Conservation (phyloP, 345 rosid genomes). For the Brassica napus region Da-Ae NC_063452.1:62280001-62280500, state of each 20-base stretch:
- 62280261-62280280: too few species aligned
- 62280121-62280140: not conserved
- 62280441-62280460: slow-evolving; percentile 16
- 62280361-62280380: too few species aligned
- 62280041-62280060: not conserved
- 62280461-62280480: slow-evolving; percentile 23
- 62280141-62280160: not conserved
- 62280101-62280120: not conserved
- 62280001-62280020: not conserved
- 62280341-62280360: too few species aligned
- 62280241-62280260: not conserved
- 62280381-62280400: not conserved
- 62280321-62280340: too few species aligned
- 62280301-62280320: too few species aligned
- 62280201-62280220: not conserved
- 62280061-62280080: too few species aligned
- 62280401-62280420: not conserved
- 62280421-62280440: not conserved
- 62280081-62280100: not conserved
- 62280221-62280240: not conserved
- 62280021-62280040: not conserved
- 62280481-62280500: slow-evolving; percentile 28
- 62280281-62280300: too few species aligned
- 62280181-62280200: not conserved
- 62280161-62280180: not conserved